phyloP scores from a whole-genome alignment of 331 rosid species.

The Saraca asoca region DNA sequence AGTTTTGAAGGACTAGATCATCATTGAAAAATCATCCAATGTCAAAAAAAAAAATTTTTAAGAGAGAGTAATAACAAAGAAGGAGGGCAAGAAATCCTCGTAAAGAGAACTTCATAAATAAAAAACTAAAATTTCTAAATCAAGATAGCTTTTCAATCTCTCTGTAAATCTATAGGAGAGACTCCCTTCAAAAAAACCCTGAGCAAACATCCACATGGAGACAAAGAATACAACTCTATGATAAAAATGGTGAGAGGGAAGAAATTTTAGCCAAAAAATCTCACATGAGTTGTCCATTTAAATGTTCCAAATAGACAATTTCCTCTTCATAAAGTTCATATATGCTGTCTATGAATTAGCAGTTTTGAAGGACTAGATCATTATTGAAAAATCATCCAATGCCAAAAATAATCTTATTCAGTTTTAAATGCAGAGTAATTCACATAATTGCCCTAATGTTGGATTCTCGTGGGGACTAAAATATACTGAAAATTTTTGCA shows the following conservation, averaged over 20 bases:
- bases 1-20: too few relatives aligned
- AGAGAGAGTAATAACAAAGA: not conserved
- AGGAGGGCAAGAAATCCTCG: too few relatives aligned
- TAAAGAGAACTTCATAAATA: too few relatives aligned
- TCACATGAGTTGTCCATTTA: not conserved
- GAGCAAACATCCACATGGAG: too few relatives aligned
- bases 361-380: too few relatives aligned
- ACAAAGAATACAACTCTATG: too few relatives aligned
- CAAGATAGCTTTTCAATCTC: too few relatives aligned
- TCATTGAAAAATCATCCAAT: not conserved
- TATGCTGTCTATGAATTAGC: not conserved
- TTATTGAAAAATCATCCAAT: not conserved
- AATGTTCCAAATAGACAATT: conserved; percentile 14
- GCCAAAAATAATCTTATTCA: not conserved
- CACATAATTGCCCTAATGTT: not conserved
- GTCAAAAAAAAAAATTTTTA: conserved; percentile 1
- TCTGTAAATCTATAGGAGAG: too few relatives aligned
- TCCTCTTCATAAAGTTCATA: conserved; percentile 3
- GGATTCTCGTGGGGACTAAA: not conserved
- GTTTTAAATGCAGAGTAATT: conserved; percentile 10
- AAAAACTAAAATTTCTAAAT: too few relatives aligned
- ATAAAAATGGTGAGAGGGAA: too few relatives aligned
- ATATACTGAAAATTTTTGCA: not conserved
- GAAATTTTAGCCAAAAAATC: too few relatives aligned
- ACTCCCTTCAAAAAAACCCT: too few relatives aligned